Percentiles rank a stretch among this genome's conserved stretches.
These are phyloP conservation scores for Opeltia flavorubescens DNA, from an alignment of 495 filamentous ascomycete species.

Conservation along the genomic window DNA sequence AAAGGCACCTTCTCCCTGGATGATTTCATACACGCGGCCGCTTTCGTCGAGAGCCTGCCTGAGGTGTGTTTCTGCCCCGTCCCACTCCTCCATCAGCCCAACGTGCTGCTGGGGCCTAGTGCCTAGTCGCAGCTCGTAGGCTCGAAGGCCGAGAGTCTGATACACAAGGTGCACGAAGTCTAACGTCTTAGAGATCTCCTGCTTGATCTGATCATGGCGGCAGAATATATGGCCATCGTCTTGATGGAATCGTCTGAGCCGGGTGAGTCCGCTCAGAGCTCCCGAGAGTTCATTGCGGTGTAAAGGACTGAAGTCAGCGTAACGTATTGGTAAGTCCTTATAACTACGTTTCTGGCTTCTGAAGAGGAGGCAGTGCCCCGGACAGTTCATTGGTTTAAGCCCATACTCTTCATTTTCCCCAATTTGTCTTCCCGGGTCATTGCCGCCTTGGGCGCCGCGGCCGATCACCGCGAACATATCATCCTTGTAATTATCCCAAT, in stretches of 20 bases:
- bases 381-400: constrained; percentile 95
- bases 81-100: constrained; percentile 68
- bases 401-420: constrained; percentile 62
- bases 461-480: constrained; percentile 86
- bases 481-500: constrained; percentile 87
- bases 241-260: constrained; percentile 87
- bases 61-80: constrained; percentile 61
- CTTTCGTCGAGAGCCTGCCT: constrained; percentile 52
- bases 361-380: constrained; percentile 86
- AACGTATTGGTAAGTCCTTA: constrained; percentile 74
- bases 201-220: constrained; percentile 63
- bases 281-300: constrained; percentile 87
- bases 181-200: constrained; percentile 66
- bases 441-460: constrained; percentile 27
- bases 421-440: constrained; percentile 14
- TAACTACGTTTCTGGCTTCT: constrained; percentile 57
- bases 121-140: constrained; percentile 65
- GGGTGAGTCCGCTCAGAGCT: constrained; percentile 70
- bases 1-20: constrained; percentile 79
- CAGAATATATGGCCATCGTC: constrained; percentile 96
- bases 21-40: constrained; percentile 53
- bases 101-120: constrained; percentile 70
- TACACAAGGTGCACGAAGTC: constrained; percentile 73
- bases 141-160: constrained; percentile 54
- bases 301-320: constrained; percentile 83